These are phyloP conservation scores for Lactarius hatsudake DNA, from an alignment of 768 basidiomycete genomes.

Conservation along the genomic window DNA sequence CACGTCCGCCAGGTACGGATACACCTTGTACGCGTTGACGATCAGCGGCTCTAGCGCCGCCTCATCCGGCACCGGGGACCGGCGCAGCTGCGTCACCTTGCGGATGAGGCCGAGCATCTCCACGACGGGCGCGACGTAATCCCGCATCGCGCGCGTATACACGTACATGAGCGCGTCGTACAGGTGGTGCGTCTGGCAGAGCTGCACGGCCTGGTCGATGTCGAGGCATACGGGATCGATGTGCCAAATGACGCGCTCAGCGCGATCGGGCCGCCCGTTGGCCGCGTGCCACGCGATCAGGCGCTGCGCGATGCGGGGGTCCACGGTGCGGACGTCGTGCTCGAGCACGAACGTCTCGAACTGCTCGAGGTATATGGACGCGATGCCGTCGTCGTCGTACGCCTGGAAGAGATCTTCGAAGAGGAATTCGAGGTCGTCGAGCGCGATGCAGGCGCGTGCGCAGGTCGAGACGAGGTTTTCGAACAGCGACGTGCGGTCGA, in stretches of 20 bases:
- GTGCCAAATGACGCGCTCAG: conserved; percentile 93
- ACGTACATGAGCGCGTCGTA: conserved; percentile 96
- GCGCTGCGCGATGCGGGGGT: conserved; percentile 85
- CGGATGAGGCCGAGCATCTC: conserved; percentile 78
- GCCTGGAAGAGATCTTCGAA: conserved; percentile 93
- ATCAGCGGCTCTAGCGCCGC: conserved; percentile 53
- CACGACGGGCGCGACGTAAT: conserved; percentile 87
- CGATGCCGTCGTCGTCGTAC: conserved; percentile 82
- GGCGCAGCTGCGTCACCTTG: conserved; percentile 55
- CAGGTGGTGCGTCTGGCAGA: conserved; percentile 80
- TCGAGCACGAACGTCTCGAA: conserved; percentile 81
- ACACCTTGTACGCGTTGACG: conserved; percentile 87
- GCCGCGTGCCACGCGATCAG: conserved; percentile 77
- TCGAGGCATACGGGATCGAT: conserved; percentile 90
- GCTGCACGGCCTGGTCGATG: conserved; percentile 84
- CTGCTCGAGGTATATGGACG: conserved; percentile 76
- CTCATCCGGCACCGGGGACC: conserved; percentile 34
- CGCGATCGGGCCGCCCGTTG: conserved; percentile 64
- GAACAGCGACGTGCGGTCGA: conserved; percentile 88
- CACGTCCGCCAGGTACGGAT: conserved; percentile 77
- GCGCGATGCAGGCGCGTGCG: conserved; percentile 74
- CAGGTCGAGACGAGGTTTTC: conserved; percentile 80
- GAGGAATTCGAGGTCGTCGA: conserved; percentile 80
- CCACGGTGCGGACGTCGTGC: conserved; percentile 67
- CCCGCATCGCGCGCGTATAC: conserved; percentile 82